phyloP scores from a whole-genome alignment of 169 alveolate genomes.

The Plasmodium vivax region DNA sequence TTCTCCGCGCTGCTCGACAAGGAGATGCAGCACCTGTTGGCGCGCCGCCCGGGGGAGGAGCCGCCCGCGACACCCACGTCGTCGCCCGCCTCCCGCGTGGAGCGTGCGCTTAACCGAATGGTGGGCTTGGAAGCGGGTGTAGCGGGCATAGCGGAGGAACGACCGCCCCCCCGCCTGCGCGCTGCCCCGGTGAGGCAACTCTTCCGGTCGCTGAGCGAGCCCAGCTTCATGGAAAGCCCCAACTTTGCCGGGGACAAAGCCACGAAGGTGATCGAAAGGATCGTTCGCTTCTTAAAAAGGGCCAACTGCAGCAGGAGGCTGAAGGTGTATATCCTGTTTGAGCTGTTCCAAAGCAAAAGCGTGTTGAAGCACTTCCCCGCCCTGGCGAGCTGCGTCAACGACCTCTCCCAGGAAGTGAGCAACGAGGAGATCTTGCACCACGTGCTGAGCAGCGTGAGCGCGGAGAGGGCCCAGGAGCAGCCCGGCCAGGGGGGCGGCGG shows the following conservation, averaged over 20 bases:
- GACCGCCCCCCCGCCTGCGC: not conserved
- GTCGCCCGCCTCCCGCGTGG: not conserved
- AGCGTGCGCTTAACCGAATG: not conserved
- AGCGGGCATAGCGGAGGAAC: not conserved
- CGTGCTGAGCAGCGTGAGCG: conserved; percentile 6
- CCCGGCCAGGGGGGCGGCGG: not conserved
- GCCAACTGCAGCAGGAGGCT: conserved; percentile 41
- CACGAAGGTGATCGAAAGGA: conserved; percentile 7
- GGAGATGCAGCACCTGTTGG: not conserved
- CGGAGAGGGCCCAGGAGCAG: not conserved
- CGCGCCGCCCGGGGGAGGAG: not conserved
- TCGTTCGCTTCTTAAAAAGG: conserved; percentile 9
- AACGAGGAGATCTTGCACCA: conserved; percentile 22
- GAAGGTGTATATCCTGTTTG: conserved; percentile 34
- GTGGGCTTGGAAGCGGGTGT: not conserved
- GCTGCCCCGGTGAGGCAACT: not conserved
- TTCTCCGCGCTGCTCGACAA: not conserved
- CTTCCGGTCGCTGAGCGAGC: conserved; percentile 20
- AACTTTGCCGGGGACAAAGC: not conserved
- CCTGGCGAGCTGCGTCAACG: not conserved
- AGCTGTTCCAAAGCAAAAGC: conserved; percentile 30
- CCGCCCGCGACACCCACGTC: not conserved
- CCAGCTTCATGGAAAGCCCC: not conserved
- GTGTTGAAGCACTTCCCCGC: conserved; percentile 43
- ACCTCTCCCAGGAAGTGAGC: not conserved